Base-by-base conservation (phyloP, 306 rosid genomes). In the Rosa persica region DNA sequence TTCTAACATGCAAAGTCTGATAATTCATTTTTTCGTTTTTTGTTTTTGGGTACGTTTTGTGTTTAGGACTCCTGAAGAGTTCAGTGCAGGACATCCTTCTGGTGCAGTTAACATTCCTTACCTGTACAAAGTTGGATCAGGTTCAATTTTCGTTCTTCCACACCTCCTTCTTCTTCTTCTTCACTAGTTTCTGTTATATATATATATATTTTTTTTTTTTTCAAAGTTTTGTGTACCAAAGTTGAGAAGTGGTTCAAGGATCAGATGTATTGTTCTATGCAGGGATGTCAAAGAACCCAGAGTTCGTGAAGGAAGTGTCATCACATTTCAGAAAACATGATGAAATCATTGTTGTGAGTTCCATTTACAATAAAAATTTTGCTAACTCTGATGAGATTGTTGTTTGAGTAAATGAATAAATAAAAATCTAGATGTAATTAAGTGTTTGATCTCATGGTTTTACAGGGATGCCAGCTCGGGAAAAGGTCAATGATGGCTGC, bases 401-500 rank as follows among this genome's bases (percentile, higher is more conserved):
- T 61, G 40, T 61, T 5, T 12, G 13, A 27, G 17, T 4, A 57
- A 7, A 22, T n/a, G 12, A 57, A 57, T 20, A n/a, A 55, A 11
- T 57, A 3, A 8, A 8, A 12, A 4, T 60, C 17, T 20, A 11
- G 9, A 11, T 54, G 38, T 12, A 51, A 34, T 71, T 0, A 69
- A 36, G 71, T 74, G 39, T 42, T 75, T 43, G 20, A 19, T 73
- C 5, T 81, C 25, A 7, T 81, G 82, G 79, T 54, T 51, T 73
- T 66, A 42, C 70, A 91, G 98, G 98, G 96, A 16, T 91, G 98
- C 76, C 92, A 85, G 36, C 82, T 85, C 74, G 97, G 98, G 72
- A 89, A 89, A 81, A 86, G 92, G 75, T 93, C 98, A 30, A 78
- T 90, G 70, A 87, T 91, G 96, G 98, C 98, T 68, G 93, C 98